Percentiles rank a stretch among this genome's conserved stretches.
Evolutionary conservation across 2,329 filamentous ascomycete species (phyloP).

Genomic region (Aspergillus costaricaensis): DNA sequence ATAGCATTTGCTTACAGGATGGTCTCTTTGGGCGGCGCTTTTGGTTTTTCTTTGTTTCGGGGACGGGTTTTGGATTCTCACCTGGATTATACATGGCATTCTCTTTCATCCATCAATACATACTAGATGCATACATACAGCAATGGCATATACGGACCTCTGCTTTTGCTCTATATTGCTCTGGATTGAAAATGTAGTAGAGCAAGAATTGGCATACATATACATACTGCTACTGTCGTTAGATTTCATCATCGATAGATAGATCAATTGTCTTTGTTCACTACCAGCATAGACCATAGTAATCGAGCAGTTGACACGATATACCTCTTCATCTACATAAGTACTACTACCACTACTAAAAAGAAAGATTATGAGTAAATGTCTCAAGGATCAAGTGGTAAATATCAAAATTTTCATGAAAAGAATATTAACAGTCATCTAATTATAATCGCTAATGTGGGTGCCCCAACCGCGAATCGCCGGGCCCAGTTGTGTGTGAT

Average conservation of each 20-base stretch:
- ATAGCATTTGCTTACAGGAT: neutral
- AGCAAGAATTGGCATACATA: neutral
- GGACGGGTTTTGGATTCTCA: neutral
- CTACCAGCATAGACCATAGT: too few relatives aligned
- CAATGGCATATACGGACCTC: neutral
- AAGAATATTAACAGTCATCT: conserved; percentile 13
- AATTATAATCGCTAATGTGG: conserved; percentile 15
- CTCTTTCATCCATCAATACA: neutral
- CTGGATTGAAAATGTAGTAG: neutral
- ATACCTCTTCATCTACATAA: too few relatives aligned
- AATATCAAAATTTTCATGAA: neutral
- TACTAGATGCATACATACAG: neutral
- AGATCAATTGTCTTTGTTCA: too few relatives aligned
- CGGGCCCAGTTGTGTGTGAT: conserved; percentile 4
- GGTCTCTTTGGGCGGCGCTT: neutral
- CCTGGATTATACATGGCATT: neutral
- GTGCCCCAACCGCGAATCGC: conserved; percentile 6
- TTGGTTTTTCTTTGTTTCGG: neutral
- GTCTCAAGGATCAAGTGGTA: neutral
- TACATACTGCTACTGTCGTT: neutral
- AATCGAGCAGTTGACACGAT: too few relatives aligned
- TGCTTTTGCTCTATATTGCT: neutral
- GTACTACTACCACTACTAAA: too few relatives aligned
- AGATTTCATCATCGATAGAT: too few relatives aligned
- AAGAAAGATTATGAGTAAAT: neutral